Evolutionary conservation across 306 rosid genomes (phyloP), one percentile per base, ranked within the genome.

Genomic region (Senna tora): DNA sequence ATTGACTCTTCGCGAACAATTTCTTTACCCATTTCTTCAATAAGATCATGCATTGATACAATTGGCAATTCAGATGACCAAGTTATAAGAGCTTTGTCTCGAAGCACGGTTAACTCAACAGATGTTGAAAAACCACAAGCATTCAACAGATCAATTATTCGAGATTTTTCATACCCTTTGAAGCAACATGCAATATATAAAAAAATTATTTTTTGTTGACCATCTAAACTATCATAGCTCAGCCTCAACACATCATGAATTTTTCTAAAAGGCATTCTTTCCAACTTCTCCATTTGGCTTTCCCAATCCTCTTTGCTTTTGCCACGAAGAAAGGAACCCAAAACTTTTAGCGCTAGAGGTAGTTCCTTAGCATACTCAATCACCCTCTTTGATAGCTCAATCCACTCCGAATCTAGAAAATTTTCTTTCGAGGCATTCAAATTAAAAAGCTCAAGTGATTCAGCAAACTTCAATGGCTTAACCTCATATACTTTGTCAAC

Each of bases 101-200:
- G 7, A 13, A 80, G 65, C 0, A 34, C 1, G 3, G 30, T 17
- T 6, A 83, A 56, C 10, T 49, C 77, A 52, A 56, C 49, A 9
- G 10, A 10, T 6, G 69, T 66, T 34, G 56, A 39, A 20, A 49
- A 73, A 58, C 64, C 78, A 73, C 78, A 78, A 15, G 54, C 34
- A 41, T 54, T 66, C 8, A 79, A 64, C 17, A 79, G 8, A 58
- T 19, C 19, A 42, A 39, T 32, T 13, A 79, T 15, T 15, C 4
- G 13, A 2, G 33, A n/a, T 0, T 19, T 4, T 53, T 45, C 20
- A 36, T 42, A 4, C 14, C 80, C 73, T 0, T 53, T 36, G 0
- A 81, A 61, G 21, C 61, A 67, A 46, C 75, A 81, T 19, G 64
- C 73, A 75, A 72, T 67, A 16, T 81, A 67, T 11, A 81, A 62